Percentiles rank a stretch among this genome's conserved stretches.
phyloP scores from a whole-genome alignment of 495 filamentous ascomycete genomes.

The Thermochaetoides thermophila region DNA sequence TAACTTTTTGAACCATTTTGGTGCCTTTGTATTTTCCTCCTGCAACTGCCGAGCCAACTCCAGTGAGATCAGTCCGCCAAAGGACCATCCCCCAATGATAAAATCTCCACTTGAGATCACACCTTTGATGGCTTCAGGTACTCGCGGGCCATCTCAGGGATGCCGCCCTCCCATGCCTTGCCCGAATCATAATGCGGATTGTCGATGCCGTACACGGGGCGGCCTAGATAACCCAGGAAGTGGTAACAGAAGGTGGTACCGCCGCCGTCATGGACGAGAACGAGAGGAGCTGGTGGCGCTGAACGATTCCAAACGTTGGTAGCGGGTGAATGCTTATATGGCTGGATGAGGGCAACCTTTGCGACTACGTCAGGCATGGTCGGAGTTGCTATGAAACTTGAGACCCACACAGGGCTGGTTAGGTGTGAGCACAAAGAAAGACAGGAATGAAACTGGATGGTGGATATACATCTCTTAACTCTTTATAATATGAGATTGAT shows the following conservation, averaged over 20 bases:
- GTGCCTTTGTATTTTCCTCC: not conserved
- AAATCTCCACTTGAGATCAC: constrained; percentile 17
- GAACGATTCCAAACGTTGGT: no score
- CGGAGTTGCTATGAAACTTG: no score
- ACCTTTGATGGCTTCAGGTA: constrained; percentile 19
- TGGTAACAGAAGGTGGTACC: constrained; percentile 28
- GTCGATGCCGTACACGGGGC: constrained; percentile 22
- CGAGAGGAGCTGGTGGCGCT: no score
- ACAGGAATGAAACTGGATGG: no score
- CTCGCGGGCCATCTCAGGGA: constrained; percentile 21
- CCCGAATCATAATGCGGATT: constrained; percentile 22
- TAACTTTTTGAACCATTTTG: constrained; percentile 6
- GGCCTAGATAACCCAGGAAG: constrained; percentile 18
- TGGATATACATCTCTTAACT: no score
- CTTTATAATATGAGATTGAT: no score
- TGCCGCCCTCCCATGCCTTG: constrained; percentile 16
- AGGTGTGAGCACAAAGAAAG: no score
- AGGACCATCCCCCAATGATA: constrained; percentile 29
- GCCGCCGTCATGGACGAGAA: constrained; percentile 31
- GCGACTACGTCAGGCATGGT: no score
- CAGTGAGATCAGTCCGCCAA: constrained; percentile 28
- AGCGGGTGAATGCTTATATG: no score
- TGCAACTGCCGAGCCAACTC: constrained; percentile 26
- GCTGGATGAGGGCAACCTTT: no score
- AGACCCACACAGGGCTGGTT: no score